These are phyloP conservation scores for Fraxinus xanthoxyloides DNA, from an alignment of 305 asterid genomes.

Conservation along the genomic window DNA sequence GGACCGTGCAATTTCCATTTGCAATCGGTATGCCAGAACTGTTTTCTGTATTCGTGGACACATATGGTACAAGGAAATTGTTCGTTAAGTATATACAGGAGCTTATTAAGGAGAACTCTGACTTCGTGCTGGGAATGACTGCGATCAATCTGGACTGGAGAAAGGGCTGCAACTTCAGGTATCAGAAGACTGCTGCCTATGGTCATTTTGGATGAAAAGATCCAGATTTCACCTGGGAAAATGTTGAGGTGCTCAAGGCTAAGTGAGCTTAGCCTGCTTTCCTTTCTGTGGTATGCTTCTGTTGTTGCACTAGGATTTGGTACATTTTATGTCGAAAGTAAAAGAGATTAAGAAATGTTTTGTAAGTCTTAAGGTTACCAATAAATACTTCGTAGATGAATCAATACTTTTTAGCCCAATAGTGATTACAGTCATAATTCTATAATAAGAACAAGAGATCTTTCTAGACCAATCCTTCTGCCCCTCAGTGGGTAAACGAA, in stretches of 20 bases:
- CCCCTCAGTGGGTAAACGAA: neutral
- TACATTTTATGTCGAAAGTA: neutral
- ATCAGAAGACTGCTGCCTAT: constrained; percentile 36
- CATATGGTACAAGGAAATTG: constrained; percentile 29
- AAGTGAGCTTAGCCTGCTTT: neutral
- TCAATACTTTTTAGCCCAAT: neutral
- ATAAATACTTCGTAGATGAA: too few relatives aligned
- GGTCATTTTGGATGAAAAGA: constrained; percentile 37
- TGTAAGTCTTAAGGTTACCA: neutral
- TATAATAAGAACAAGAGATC: neutral
- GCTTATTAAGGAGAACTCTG: constrained; percentile 27
- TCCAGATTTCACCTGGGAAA: constrained; percentile 42
- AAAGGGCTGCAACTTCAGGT: constrained; percentile 34
- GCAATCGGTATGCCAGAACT: constrained; percentile 35
- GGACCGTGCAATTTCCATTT: constrained; percentile 33
- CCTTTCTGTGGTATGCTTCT: neutral
- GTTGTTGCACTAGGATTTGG: neutral
- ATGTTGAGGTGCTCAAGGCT: constrained; percentile 21
- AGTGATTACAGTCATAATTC: neutral
- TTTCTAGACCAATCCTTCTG: neutral
- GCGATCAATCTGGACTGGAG: constrained; percentile 29
- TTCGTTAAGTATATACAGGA: constrained; percentile 21
- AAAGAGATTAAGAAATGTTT: neutral
- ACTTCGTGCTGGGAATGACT: constrained; percentile 39
- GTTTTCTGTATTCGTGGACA: constrained; percentile 33